Evolutionary conservation across 78 protist species (phyloP), one percentile per base, ranked within the genome.

Genomic region (Speleostelium caveatum): DNA sequence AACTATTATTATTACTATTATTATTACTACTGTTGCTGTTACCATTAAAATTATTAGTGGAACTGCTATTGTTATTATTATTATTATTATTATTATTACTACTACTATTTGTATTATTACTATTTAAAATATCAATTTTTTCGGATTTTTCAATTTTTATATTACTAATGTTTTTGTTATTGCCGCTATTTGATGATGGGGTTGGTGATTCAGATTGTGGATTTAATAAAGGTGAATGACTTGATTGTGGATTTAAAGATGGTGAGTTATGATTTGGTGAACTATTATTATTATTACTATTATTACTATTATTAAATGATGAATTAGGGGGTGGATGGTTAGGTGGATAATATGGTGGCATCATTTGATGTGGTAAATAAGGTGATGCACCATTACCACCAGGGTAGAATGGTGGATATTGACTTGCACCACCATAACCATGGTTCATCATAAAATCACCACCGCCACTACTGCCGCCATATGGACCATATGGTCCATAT

Each of bases 1-100:
- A 56, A 38, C 32, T 56, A 58, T 24, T 56, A 56, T 19, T 56
- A 51, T 71, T 53, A 51, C 24, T 68, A 38, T 65, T 65, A n/a
- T 65, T 65, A 41, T 53, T 4, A 73, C 66, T 73, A 59, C 79
- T 73, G 17, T 33, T 56, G 2, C 28, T 35, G 22, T 56, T 73
- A 38, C 17, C 22, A 14, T 55, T 73, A 30, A 7, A 21, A 3
- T n/a, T 24, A 22, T 4, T 71, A 51, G 16, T 53, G 56, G n/a
- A n/a, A n/a, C n/a, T 45, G 53, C 53, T 45, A 45, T 45, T 45
- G 36, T 45, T 73, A 73, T 66, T 73, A 38, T 7, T 56, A 58
- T 24, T 56, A 56, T 19, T 56, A 51, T 71, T 53, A 51, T 41
- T 68, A 38, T 65, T 65, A n/a, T 65, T 65, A 41, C 33, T 4